Percentiles rank a stretch among this genome's conserved stretches.
phyloP scores from a whole-genome alignment of 306 rosid genomes.

The Gastrolobium bilobum region DNA sequence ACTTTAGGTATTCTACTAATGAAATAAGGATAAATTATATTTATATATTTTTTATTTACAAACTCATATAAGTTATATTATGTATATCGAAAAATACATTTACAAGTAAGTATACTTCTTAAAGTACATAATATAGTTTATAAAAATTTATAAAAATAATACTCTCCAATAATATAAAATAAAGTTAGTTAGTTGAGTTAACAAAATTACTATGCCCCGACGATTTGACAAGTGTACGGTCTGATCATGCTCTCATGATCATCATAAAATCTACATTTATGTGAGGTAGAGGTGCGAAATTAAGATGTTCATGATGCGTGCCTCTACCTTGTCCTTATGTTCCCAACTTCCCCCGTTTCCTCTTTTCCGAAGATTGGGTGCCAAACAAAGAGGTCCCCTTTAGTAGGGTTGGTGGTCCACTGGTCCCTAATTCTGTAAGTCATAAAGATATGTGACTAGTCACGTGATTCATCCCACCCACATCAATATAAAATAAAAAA shows the following conservation, averaged over 20 bases:
- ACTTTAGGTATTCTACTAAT: too few species aligned
- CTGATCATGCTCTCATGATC: not conserved
- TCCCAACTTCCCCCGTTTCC: constrained; percentile 40
- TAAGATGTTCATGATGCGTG: constrained; percentile 38
- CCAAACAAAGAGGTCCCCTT: constrained; percentile 33
- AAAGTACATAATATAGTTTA: too few species aligned
- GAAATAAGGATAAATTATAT: too few species aligned
- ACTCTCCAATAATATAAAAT: too few species aligned
- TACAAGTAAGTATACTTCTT: too few species aligned
- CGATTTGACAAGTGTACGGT: not conserved
- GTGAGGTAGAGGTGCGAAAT: constrained; percentile 33
- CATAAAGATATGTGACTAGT: constrained; percentile 37
- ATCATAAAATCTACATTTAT: constrained; percentile 16
- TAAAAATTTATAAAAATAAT: too few species aligned
- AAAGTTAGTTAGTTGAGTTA: not conserved
- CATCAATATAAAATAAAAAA: constrained; percentile 14
- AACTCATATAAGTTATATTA: too few species aligned
- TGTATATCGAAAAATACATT: too few species aligned
- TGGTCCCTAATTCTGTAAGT: constrained; percentile 54
- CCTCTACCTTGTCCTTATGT: constrained; percentile 26
- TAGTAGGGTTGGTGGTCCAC: constrained; percentile 35
- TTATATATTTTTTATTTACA: too few species aligned
- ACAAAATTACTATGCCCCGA: not conserved
- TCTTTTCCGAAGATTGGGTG: constrained; percentile 49
- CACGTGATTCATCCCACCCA: constrained; percentile 63